Base-by-base conservation (phyloP, 2,329 filamentous ascomycete genomes). In the Pezicula carpinea region DNA sequence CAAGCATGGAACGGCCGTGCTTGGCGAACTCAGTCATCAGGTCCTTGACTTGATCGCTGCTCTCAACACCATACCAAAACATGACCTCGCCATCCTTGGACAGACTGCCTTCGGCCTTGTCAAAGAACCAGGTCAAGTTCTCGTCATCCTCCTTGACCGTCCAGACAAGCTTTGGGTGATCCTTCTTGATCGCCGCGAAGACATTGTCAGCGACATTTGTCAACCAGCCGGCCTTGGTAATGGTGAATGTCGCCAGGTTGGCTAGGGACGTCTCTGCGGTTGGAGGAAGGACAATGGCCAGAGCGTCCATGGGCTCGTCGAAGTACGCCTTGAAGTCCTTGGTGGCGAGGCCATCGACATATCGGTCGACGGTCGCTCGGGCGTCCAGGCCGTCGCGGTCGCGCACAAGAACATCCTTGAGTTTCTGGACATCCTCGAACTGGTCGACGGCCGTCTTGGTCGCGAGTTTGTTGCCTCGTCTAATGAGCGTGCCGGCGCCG, bases 61-160 rank as follows among this genome's bases (percentile, higher is more conserved):
- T 83, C 55, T 93, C 87, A 49, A 93, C 82, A 39, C 63, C 63
- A 66, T 95, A 96, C 87, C 92, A 97, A 76, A 97, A 97, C 62
- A 97, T 83, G 33, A 96, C 89, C 62, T 91, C 89, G 49, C 89
- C 89, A 57, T 89, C 83, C 47, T 84, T 82, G 53, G 86, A 89
- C 59, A 96, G 79, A 68, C 89, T 96, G 47, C 93, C 92, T 58
- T 96, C 90, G 8, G 92, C 87, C 76, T 96, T 96, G 69, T 96
- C 91, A 58, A 95, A 95, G 75, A 97, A 96, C 93, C 92, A 97
- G 10, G 89, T 91, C 59, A 97, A 75, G 66, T 97, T 96, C 77
- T 97, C 92, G 60, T 97, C 91, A 57, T 95, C 87, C 62, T 91
- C 86, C 72, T 88, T 92, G 51, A 96, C 92, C n/a, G 90, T 95